Evolutionary conservation across 768 basidiomycete species (phyloP), one percentile per base, ranked within the genome.

Genomic region (Panaeolus cyanescens): DNA sequence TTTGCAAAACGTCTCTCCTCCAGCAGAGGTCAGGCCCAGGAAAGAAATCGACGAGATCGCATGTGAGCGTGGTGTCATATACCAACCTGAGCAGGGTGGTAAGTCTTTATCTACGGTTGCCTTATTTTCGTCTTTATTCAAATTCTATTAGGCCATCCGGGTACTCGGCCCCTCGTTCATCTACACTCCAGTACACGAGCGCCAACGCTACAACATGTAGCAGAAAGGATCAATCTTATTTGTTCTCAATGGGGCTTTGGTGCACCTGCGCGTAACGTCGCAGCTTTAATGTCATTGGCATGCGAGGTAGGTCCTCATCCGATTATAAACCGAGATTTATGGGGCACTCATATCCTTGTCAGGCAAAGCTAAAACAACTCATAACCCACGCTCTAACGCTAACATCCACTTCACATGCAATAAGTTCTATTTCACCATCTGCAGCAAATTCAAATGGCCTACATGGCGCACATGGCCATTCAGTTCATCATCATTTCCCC

Each of bases 341-440:
- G 40, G 56, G 50, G 36, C 59, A 59, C 32, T 54, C 20, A 60
- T 32, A 60, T 25, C 42, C 30, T 2, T 36, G 32, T 15, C 62
- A 92, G 91, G 90, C 90, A 17, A 91, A 92, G 70, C 80, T 94
- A 4, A 94, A 94, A 69, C 90, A 93, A 60, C 83, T 93, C 28
- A 89, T 94, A 64, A 91, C 88, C 1, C 90, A 90, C 65, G 90
- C 92, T 4, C 73, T 94, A 31, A 88, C 91, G 2, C 77, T 93
- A 9, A 92, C 91, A 2, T 86, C 90, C 0, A 82, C 86, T 7
- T 93, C 92, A 5, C 85, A 89, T 65, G 86, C 90, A 30, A 88
- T 92, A 65, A 83, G 87, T 6, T 93, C 92, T 53, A 92, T 94
- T 54, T 80, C 79, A 9, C 86, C 90, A 0, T 85, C 89, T 45